Conservation (phyloP, 495 filamentous ascomycete genomes). For the Amniculicola lignicola region DNA sequence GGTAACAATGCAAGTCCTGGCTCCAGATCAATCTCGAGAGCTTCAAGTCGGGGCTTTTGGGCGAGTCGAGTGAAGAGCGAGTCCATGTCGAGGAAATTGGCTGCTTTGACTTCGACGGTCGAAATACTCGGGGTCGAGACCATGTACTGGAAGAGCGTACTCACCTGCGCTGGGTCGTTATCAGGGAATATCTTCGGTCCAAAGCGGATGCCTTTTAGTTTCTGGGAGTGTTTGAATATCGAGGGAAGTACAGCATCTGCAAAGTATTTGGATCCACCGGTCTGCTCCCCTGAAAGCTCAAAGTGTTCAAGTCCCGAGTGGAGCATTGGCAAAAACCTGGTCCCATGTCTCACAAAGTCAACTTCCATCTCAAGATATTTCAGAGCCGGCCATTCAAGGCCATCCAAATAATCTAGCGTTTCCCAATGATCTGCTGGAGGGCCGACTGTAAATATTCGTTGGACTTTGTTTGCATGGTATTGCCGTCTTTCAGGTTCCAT, state of each 20-base stretch:
- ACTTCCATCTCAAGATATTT: conserved; percentile 25
- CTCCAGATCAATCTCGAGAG: conserved; percentile 25
- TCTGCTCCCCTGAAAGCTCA: conserved; percentile 20
- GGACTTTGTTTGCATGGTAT: conserved; percentile 33
- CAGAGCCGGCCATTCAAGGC: conserved; percentile 24
- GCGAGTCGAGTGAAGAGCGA: conserved; percentile 17
- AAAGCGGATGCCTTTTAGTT: conserved; percentile 28
- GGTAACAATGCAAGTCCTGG: conserved; percentile 20
- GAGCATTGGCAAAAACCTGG: conserved; percentile 18
- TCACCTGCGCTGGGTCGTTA: conserved; percentile 14
- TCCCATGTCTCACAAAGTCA: conserved; percentile 23
- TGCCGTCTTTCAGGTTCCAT: conserved; percentile 21
- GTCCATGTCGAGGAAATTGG: conserved; percentile 18
- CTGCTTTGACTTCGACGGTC: conserved; percentile 15
- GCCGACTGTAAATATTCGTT: conserved; percentile 18
- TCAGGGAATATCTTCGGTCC: conserved; percentile 1
- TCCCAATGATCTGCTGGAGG: conserved; percentile 6
- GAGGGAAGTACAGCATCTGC: conserved; percentile 10
- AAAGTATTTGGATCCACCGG: conserved; percentile 15
- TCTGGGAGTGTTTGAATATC: conserved; percentile 15
- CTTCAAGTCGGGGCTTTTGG: conserved; percentile 8
- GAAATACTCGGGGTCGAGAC: conserved; percentile 10
- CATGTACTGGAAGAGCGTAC: conserved; percentile 11
- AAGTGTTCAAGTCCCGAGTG: conserved; percentile 18
- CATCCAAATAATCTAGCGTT: conserved; percentile 14